Conservation (phyloP, 2,329 filamentous ascomycete genomes). For the Mollisiaceae sp. region DNA sequence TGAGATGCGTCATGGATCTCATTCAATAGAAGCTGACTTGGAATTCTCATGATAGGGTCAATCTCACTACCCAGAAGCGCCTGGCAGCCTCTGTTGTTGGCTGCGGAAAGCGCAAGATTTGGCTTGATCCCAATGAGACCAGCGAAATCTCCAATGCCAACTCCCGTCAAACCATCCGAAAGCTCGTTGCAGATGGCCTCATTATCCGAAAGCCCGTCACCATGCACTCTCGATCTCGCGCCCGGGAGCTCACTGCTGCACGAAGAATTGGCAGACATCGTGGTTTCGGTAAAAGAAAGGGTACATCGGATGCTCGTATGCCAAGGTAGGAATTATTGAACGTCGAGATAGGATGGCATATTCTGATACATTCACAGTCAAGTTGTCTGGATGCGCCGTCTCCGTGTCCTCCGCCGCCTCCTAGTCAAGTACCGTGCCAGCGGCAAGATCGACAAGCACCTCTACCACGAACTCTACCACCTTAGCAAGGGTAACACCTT, state of each 20-base stretch:
- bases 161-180: slow-evolving; percentile 99
- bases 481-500: slow-evolving; percentile 99
- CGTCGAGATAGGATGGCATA: slow-evolving; percentile 33
- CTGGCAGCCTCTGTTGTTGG: slow-evolving; percentile 98
- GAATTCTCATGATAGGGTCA: slow-evolving; percentile 74
- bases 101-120: slow-evolving; percentile 99
- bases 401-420: slow-evolving; percentile 97
- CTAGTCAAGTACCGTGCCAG: slow-evolving; percentile 99
- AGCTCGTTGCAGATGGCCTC: slow-evolving; percentile 99
- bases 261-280: slow-evolving; percentile 96
- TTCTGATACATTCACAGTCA: slow-evolving; percentile 64
- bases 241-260: slow-evolving; percentile 92
- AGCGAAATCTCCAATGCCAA: slow-evolving; percentile 99
- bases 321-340: slow-evolving; percentile 71
- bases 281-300: slow-evolving; percentile 99
- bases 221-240: slow-evolving; percentile 98
- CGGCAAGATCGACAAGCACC: slow-evolving; percentile 99
- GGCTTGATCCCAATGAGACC: slow-evolving; percentile 99
- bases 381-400: slow-evolving; percentile 99
- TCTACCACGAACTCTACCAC: slow-evolving; percentile 99
- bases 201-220: slow-evolving; percentile 99
- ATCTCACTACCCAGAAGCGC: slow-evolving; percentile 99
- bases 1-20: slow-evolving; percentile 30
- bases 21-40: slow-evolving; percentile 33
- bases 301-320: slow-evolving; percentile 99